These are phyloP conservation scores for Phytophthora melonis DNA, from an alignment of 352 stramenopile genomes.

Conservation along the genomic window DNA sequence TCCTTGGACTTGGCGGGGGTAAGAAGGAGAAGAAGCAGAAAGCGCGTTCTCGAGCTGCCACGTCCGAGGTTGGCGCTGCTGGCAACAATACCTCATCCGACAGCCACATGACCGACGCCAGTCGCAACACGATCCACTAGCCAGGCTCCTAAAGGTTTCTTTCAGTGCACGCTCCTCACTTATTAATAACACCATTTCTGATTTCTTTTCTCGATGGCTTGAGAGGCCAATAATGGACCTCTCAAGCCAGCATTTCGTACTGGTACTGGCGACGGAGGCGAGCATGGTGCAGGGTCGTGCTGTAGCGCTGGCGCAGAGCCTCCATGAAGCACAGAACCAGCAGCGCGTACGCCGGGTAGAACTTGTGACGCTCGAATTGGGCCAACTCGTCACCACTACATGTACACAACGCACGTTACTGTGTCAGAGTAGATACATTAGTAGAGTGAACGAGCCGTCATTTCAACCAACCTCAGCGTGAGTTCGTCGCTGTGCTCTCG, in stretches of 20 bases:
- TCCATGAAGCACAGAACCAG: constrained; percentile 77
- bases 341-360: constrained; percentile 76
- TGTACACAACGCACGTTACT: not conserved
- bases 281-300: constrained; percentile 58
- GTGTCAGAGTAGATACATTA: too few relatives aligned
- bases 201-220: not conserved
- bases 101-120: constrained; percentile 5
- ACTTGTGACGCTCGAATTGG: constrained; percentile 75
- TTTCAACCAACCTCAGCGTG: constrained; percentile 57
- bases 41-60: constrained; percentile 18
- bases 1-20: constrained; percentile 26
- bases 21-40: constrained; percentile 40
- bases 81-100: not conserved
- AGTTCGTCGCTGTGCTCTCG: constrained; percentile 72
- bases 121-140: constrained; percentile 37
- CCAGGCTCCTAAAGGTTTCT: not conserved
- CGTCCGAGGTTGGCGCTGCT: constrained; percentile 4
- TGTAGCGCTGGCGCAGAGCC: constrained; percentile 82
- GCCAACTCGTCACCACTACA: constrained; percentile 53
- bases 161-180: constrained; percentile 8
- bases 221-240: constrained; percentile 2
- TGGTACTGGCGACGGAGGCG: constrained; percentile 67
- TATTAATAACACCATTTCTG: constrained; percentile 10
- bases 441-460: too few relatives aligned
- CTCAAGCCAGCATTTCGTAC: constrained; percentile 57